Evolutionary conservation across 306 rosid species (phyloP).

Genomic region (Rosa lucieae): DNA sequence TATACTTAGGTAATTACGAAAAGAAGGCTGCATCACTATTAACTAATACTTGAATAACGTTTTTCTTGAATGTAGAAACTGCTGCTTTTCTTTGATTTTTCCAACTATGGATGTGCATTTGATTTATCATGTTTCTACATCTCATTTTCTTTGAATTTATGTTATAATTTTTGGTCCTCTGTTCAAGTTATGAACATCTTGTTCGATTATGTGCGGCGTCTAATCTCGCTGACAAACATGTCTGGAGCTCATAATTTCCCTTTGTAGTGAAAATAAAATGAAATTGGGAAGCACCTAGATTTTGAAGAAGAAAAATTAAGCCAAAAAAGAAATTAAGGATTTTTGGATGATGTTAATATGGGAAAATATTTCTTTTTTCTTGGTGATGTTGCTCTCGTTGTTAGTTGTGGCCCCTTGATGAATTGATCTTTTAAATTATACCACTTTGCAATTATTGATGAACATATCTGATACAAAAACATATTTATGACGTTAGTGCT

Average conservation of each 20-base stretch:
- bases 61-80: neutral
- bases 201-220: neutral
- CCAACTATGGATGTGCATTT: neutral
- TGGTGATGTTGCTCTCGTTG: neutral
- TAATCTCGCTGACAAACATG: neutral
- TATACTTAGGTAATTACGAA: too few relatives aligned
- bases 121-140: neutral
- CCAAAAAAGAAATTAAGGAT: neutral
- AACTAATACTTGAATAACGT: too few relatives aligned
- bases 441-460: constrained; percentile 1
- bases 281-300: neutral
- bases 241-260: neutral
- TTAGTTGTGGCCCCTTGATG: neutral
- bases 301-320: neutral
- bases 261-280: neutral
- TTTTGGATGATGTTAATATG: neutral
- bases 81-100: neutral
- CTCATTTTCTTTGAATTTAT: neutral
- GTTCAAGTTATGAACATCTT: neutral
- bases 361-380: neutral
- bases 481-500: neutral
- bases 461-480: neutral
- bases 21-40: too few relatives aligned
- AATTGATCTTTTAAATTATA: neutral
- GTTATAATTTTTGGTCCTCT: neutral